These are phyloP conservation scores for Rhododendron molle DNA, from an alignment of 148 eudicot genomes.

Conservation along the genomic window DNA sequence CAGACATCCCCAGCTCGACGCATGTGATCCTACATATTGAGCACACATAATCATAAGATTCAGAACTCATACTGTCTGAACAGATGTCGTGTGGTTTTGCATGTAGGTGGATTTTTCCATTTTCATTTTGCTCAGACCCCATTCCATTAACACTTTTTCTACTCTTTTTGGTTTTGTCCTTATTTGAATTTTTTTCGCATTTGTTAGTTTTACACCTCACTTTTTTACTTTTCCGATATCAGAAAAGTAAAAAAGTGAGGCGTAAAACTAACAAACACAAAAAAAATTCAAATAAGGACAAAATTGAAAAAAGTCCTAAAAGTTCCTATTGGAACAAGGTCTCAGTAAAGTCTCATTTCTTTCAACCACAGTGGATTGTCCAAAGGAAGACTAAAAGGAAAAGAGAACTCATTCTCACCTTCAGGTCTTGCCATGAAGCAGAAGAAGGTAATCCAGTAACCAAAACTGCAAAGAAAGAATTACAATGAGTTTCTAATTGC, in stretches of 20 bases:
- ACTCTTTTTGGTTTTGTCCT: no score
- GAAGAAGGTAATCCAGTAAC: constrained; percentile 84
- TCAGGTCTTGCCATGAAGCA: constrained; percentile 98
- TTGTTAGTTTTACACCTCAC: no score
- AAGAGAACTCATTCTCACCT: constrained; percentile 41
- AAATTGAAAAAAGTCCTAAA: no score
- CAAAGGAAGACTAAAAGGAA: not conserved
- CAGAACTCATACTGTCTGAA: not conserved
- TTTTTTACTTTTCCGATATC: no score
- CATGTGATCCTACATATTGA: constrained; percentile 75
- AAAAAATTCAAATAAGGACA: no score
- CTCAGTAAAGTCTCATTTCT: not conserved
- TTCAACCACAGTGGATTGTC: not conserved
- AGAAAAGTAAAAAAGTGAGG: no score
- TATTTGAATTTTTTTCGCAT: no score
- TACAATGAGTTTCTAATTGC: not conserved
- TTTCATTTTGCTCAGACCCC: not conserved
- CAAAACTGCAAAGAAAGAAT: constrained; percentile 44
- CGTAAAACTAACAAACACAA: no score
- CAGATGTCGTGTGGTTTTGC: not conserved
- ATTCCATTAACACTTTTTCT: no score
- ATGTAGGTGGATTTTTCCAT: not conserved
- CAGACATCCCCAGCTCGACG: constrained; percentile 92
- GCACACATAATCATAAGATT: not conserved
- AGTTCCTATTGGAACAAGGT: no score